A percentile compares a stretch with the other conserved stretches of the same genome.
Evolutionary conservation across 306 rosid species (phyloP).

Genomic region (Sphenostylis stenocarpa): DNA sequence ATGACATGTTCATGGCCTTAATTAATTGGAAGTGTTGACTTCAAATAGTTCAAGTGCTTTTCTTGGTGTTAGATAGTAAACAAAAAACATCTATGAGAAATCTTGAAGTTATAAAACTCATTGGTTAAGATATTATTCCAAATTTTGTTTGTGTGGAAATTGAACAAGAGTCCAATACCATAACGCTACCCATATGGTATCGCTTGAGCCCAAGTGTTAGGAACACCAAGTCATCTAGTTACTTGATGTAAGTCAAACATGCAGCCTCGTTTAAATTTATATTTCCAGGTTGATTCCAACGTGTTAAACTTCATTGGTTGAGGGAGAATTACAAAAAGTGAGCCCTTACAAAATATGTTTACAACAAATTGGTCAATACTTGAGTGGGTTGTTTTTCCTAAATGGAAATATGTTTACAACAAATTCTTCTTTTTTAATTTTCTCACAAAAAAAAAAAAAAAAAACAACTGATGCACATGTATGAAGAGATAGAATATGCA

Average conservation of each 20-base stretch:
- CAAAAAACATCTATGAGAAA: background rate
- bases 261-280: background rate
- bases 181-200: background rate
- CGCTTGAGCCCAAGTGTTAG: background rate
- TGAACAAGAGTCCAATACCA: background rate
- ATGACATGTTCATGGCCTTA: background rate
- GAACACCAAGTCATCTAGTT: too few relatives aligned
- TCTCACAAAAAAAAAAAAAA: background rate
- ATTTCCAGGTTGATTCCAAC: slow-evolving; percentile 12
- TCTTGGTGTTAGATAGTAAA: background rate
- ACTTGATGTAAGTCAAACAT: slow-evolving; percentile 1
- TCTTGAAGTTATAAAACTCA: background rate
- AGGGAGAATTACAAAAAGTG: background rate
- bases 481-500: background rate
- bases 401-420: background rate
- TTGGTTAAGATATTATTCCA: background rate
- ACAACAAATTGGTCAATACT: background rate
- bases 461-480: background rate
- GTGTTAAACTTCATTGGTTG: slow-evolving; percentile 11
- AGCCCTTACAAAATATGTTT: background rate
- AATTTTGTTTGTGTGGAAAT: background rate
- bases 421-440: background rate
- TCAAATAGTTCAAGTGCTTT: too few relatives aligned
- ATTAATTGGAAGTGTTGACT: background rate
- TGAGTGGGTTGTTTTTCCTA: background rate